phyloP scores from a whole-genome alignment of 1,139 yeast genomes.

The Hyphopichia fennica region DNA sequence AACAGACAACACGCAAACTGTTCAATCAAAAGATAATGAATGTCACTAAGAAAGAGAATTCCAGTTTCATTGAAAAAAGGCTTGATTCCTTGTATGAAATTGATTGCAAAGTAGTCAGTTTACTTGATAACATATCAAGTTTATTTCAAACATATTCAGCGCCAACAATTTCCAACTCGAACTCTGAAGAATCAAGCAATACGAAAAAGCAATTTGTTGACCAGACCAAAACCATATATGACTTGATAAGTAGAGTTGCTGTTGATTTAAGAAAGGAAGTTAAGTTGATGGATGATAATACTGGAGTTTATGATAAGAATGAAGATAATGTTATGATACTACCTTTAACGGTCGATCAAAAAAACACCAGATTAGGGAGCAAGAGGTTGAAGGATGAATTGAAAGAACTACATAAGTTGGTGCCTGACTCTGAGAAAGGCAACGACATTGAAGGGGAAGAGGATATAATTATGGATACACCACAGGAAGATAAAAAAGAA shows the following conservation, averaged over 20 bases:
- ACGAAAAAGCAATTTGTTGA: slow-evolving; percentile 23
- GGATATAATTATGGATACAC: neutral
- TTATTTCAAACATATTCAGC: slow-evolving; percentile 41
- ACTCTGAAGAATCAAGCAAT: slow-evolving; percentile 12
- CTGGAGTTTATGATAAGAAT: slow-evolving; percentile 46
- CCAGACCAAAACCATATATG: slow-evolving; percentile 36
- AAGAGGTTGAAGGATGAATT: slow-evolving; percentile 45
- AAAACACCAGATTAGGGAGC: slow-evolving; percentile 57
- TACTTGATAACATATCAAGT: slow-evolving; percentile 40
- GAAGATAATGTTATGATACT: slow-evolving; percentile 52
- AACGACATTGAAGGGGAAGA: neutral
- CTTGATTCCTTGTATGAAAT: slow-evolving; percentile 45
- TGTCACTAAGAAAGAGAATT: too few relatives aligned
- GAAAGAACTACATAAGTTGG: slow-evolving; percentile 22
- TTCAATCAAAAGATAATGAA: too few relatives aligned
- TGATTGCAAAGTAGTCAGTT: slow-evolving; percentile 44
- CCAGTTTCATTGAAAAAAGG: slow-evolving; percentile 43
- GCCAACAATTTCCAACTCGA: slow-evolving; percentile 14
- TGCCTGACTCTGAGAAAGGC: slow-evolving; percentile 7
- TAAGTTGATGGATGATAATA: slow-evolving; percentile 56
- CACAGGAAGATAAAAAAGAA: neutral
- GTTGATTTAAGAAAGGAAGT: slow-evolving; percentile 57
- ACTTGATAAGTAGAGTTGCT: slow-evolving; percentile 39
- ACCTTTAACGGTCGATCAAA: slow-evolving; percentile 62
- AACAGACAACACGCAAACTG: too few relatives aligned